A percentile compares a stretch with the other conserved stretches of the same genome.
phyloP scores from a whole-genome alignment of 345 rosid species.

The Hibiscus trionum region DNA sequence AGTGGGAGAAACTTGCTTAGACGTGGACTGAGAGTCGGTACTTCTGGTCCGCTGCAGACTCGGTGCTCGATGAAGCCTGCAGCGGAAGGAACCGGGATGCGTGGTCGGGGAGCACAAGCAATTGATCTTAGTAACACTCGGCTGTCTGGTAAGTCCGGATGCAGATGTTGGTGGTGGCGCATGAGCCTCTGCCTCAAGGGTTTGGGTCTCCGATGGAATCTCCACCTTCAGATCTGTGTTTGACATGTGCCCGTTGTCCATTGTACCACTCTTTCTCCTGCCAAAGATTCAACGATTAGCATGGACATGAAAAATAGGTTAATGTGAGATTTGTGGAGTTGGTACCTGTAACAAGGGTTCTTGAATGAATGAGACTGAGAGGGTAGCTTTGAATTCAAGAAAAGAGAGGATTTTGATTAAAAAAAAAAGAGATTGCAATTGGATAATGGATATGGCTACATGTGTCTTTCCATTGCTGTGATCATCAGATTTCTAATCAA shows the following conservation, averaged over 20 bases:
- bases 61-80: constrained; percentile 45
- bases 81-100: constrained; percentile 64
- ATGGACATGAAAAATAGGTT: background rate
- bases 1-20: constrained; percentile 18
- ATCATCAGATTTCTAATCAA: constrained; percentile 27
- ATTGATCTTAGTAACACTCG: constrained; percentile 40
- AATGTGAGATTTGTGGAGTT: background rate
- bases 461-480: background rate
- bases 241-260: constrained; percentile 22
- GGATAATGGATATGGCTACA: background rate
- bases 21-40: constrained; percentile 32
- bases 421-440: background rate
- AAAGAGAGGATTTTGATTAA: background rate
- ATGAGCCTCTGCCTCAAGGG: constrained; percentile 4
- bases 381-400: background rate
- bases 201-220: constrained; percentile 20
- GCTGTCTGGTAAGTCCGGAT: constrained; percentile 36
- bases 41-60: constrained; percentile 52
- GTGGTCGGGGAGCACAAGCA: constrained; percentile 78
- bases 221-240: constrained; percentile 35
- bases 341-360: background rate
- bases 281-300: background rate
- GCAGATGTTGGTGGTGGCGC: constrained; percentile 6
- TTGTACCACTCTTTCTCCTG: constrained; percentile 5
- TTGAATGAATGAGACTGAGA: background rate